Evolutionary conservation across 2,329 filamentous ascomycete species (phyloP), one percentile per base, ranked within the genome.

Genomic region (Sporothrix mexicana): DNA sequence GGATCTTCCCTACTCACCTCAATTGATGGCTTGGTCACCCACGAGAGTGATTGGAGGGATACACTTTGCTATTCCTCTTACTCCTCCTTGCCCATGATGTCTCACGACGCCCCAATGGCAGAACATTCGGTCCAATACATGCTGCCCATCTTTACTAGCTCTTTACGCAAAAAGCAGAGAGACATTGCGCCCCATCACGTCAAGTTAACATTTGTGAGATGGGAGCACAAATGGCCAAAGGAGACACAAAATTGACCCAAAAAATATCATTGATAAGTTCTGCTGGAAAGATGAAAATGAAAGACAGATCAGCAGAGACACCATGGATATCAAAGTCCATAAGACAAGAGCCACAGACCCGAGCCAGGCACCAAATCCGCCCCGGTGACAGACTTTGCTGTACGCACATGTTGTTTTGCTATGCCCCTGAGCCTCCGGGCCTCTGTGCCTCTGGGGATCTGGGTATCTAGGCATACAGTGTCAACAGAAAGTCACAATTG

Each of bases 361-460:
- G 30, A 36, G 7, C 7, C 30, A 36, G 30, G 30, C 30, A 7
- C 2, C 30, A 36, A 7, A 36, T 36, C 30, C 30, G 30, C 30
- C 30, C 30, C 30, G 30, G 30, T 36, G 30, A 7, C 30, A 36
- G 30, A 36, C 30, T 36, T 36, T 36, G n/a, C n/a, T 59, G n/a
- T 69, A 51, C 67, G 53, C 47, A 10, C 47, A 55, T 47, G 4
- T 7, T 6, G 41, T 61, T 59, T 61, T 70, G 55, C 68, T 61
- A n/a, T n/a, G n/a, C n/a, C n/a, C n/a, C n/a, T n/a, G n/a, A n/a
- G n/a, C n/a, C n/a, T n/a, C n/a, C n/a, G n/a, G n/a, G n/a, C n/a
- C n/a, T n/a, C n/a, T n/a, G n/a, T n/a, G n/a, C n/a, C n/a, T n/a
- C n/a, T n/a, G n/a, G n/a, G n/a, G n/a, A n/a, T n/a, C n/a, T n/a